phyloP scores from a whole-genome alignment of 2,329 filamentous ascomycete genomes.

The Diplodia scrobiculata region DNA sequence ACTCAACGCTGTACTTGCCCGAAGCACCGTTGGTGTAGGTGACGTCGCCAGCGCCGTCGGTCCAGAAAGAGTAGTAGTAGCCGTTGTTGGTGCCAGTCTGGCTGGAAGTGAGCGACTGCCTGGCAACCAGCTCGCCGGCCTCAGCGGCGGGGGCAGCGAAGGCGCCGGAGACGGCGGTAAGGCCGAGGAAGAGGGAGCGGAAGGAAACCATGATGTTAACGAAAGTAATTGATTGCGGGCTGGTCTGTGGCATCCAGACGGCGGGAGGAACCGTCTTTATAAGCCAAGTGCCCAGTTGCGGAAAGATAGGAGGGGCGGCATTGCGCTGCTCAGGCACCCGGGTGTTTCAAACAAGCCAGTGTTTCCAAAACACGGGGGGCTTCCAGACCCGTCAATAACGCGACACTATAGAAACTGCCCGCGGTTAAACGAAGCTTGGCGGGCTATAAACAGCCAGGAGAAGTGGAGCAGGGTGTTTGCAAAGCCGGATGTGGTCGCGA shows the following conservation, averaged over 20 bases:
- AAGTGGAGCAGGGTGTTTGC: slow-evolving; percentile 10
- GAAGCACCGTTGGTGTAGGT: slow-evolving; percentile 59
- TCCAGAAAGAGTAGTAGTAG: slow-evolving; percentile 65
- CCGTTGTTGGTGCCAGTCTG: slow-evolving; percentile 58
- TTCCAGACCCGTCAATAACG: background rate
- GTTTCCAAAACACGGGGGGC: slow-evolving; percentile 20
- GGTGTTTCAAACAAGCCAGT: slow-evolving; percentile 1
- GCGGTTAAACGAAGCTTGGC: slow-evolving; percentile 23
- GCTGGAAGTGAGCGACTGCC: slow-evolving; percentile 48
- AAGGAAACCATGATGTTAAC: slow-evolving; percentile 46
- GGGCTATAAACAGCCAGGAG: slow-evolving; percentile 1
- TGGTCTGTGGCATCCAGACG: background rate
- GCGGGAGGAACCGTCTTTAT: slow-evolving; percentile 2
- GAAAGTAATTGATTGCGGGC: background rate
- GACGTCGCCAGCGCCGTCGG: slow-evolving; percentile 55
- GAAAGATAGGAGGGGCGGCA: background rate
- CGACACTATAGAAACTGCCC: slow-evolving; percentile 3
- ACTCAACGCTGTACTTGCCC: slow-evolving; percentile 56
- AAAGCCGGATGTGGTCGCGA: background rate
- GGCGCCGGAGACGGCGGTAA: slow-evolving; percentile 40
- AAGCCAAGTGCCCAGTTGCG: background rate
- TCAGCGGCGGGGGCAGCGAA: slow-evolving; percentile 44
- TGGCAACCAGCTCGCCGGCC: slow-evolving; percentile 36
- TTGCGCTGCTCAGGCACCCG: background rate
- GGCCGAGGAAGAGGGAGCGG: slow-evolving; percentile 46